Base-by-base conservation (phyloP, 257 asterid species). In the Scutellaria galericulata region DNA sequence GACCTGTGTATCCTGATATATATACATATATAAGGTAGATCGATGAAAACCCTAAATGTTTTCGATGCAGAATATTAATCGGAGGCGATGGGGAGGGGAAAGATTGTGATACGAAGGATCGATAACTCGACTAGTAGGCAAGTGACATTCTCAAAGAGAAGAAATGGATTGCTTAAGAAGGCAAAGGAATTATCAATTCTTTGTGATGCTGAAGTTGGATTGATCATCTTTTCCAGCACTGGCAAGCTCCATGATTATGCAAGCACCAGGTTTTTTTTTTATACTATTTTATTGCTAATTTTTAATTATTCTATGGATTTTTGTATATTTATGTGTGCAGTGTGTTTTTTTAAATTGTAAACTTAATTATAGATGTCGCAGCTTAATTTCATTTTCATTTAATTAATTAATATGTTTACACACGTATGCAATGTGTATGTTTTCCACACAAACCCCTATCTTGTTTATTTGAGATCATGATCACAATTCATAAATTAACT, bases 151-250 rank as follows among this genome's bases (percentile, higher is more conserved):
- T 84, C 88, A 0, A 84, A 84, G 82, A 68, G 88, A 53, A 72
- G 88, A 66, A 81, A 57, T 61, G 89, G 89, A 68, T 63, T 85
- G 77, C 78, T 85, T 5, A 85, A 85, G 78, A 85, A 85, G 75
- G 89, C 89, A 0, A 85, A 27, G 58, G 89, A 85, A 14, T 68
- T 85, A 24, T 62, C 89, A 24, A 78, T 83, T 20, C 88, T 83
- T 15, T 83, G 88, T 12, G 88, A 83, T 80, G 88, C 88, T 35
- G 75, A 85, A 65, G 83, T 85, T n/a, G 89, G 89, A 69, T 64
- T 82, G 64, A 72, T 85, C 44, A 42, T 85, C 72, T 85, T 85
- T 79, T 85, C 89, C 18, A 77, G 85, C 74, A 85, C 85, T 9
- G 89, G 87, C 18, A 82, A 77, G 59, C 80, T 80, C 40, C 67